Evolutionary conservation across 1,284 basidiomycete genomes (phyloP), one percentile per base, ranked within the genome.

Genomic region (Moniliophthora roreri): DNA sequence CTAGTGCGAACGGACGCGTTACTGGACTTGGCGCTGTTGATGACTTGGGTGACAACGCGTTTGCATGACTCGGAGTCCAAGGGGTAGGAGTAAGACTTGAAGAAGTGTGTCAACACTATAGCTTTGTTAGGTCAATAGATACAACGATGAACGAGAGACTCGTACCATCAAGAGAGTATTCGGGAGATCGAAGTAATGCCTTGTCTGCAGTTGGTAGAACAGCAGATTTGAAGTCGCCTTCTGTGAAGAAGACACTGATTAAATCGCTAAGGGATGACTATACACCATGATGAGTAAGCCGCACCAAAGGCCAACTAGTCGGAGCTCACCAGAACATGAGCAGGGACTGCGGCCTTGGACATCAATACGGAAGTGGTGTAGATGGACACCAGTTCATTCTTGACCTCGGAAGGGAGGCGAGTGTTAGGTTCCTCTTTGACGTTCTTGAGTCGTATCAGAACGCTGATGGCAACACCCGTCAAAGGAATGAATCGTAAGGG

Each of bases 21-120:
- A 54, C 79, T 82, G 0, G 93, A 95, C 69, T 94, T 95, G 18
- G 91, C 76, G 48, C 81, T 80, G 58, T 82, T 88, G 51, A 94
- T 72, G 24, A 82, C 72, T 39, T 87, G 79, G 0, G 81, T 75
- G 10, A 93, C 72, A 4, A 95, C 66, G 54, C 84, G 82, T 47
- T 79, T 77, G 66, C 91, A 85, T 6, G 78, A 65, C 20, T 81
- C 73, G 13, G 70, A 60, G 18, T 80, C 75, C 9, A 93, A 66
- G 1, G 80, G 66, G 44, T 82, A 77, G 0, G 76, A 55, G 61
- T 87, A 91, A 1, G 80, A 74, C 4, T 66, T 56, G 55, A 89
- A 73, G 65, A 90, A 85, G 18, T 79, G 69, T 13, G 75, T 63
- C 35, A 82, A 73, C 6, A 82, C 85, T 85, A 59, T 34, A 57